These are phyloP conservation scores for Alternaria arborescens DNA, from an alignment of 2,329 filamentous ascomycete species.

Conservation along the genomic window DNA sequence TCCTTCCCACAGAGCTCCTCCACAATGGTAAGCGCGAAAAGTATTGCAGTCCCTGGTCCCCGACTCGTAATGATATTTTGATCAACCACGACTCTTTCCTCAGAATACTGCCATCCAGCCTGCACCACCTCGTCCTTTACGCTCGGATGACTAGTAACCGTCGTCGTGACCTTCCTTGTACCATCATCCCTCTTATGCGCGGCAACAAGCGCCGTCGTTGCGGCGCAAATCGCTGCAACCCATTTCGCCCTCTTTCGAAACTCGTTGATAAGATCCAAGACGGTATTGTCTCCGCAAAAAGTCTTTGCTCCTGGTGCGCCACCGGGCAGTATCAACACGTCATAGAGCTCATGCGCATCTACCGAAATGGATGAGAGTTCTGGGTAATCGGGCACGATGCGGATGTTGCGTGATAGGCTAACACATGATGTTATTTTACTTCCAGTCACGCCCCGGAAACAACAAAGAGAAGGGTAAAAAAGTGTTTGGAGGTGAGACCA, in stretches of 20 bases:
- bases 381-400: conserved; percentile 47
- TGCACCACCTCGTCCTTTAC: conserved; percentile 43
- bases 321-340: conserved; percentile 51
- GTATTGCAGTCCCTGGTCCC: conserved; percentile 51
- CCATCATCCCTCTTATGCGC: conserved; percentile 21
- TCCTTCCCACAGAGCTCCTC: conserved; percentile 51
- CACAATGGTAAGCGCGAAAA: conserved; percentile 51
- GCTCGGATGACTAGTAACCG: conserved; percentile 52
- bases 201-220: conserved; percentile 50
- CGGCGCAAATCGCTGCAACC: conserved; percentile 51
- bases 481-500: neutral
- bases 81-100: conserved; percentile 50
- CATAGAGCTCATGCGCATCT: conserved; percentile 30
- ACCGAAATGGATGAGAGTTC: conserved; percentile 28
- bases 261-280: conserved; percentile 39
- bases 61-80: conserved; percentile 47
- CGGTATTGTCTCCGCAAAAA: conserved; percentile 34
- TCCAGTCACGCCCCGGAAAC: neutral
- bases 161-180: conserved; percentile 23
- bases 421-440: neutral
- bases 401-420: conserved; percentile 51
- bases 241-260: conserved; percentile 44
- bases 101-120: conserved; percentile 48
- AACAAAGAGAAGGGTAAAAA: neutral
- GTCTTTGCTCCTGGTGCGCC: conserved; percentile 50